Percentiles rank a stretch among this genome's conserved stretches.
phyloP scores from a whole-genome alignment of 805 yeast species.

The Clavispora phyllophila region DNA sequence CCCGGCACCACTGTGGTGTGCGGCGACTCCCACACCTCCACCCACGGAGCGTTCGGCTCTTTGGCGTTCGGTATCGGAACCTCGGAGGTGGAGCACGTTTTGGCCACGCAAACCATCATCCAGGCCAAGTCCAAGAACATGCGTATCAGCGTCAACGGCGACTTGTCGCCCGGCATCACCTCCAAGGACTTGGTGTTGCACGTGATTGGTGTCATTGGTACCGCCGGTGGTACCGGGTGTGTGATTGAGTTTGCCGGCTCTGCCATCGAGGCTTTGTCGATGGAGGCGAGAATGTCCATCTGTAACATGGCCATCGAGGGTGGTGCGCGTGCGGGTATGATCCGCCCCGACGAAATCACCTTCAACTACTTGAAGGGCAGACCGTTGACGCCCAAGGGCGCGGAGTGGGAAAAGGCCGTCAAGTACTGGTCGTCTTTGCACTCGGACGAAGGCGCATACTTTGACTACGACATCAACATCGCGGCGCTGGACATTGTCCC shows the following conservation, averaged over 20 bases:
- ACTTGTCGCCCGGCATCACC: constrained; percentile 81
- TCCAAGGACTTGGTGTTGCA: constrained; percentile 94
- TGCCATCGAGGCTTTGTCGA: constrained; percentile 82
- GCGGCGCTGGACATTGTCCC: constrained; percentile 85
- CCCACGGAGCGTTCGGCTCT: constrained; percentile 98
- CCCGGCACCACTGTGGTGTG: constrained; percentile 99
- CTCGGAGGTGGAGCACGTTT: constrained; percentile 96
- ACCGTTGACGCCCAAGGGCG: constrained; percentile 92
- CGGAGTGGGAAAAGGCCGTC: constrained; percentile 92
- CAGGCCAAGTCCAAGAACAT: constrained; percentile 95
- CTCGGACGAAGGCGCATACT: constrained; percentile 85
- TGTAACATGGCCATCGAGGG: constrained; percentile 99
- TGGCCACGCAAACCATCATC: constrained; percentile 94
- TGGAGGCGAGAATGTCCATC: constrained; percentile 99
- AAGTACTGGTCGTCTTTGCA: constrained; percentile 84
- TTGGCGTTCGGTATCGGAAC: constrained; percentile 99
- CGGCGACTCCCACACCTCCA: constrained; percentile 98
- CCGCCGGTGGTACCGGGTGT: constrained; percentile 98
- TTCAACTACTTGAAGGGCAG: constrained; percentile 87
- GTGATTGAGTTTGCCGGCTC: constrained; percentile 97
- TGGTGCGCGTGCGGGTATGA: constrained; percentile 99
- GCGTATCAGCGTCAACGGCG: constrained; percentile 84
- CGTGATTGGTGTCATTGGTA: constrained; percentile 94
- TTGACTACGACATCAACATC: constrained; percentile 78
- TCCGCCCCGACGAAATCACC: constrained; percentile 88